A percentile compares a stretch with the other conserved stretches of the same genome.
phyloP scores from a whole-genome alignment of 1,284 basidiomycete genomes.

The Tremellales sp. region DNA sequence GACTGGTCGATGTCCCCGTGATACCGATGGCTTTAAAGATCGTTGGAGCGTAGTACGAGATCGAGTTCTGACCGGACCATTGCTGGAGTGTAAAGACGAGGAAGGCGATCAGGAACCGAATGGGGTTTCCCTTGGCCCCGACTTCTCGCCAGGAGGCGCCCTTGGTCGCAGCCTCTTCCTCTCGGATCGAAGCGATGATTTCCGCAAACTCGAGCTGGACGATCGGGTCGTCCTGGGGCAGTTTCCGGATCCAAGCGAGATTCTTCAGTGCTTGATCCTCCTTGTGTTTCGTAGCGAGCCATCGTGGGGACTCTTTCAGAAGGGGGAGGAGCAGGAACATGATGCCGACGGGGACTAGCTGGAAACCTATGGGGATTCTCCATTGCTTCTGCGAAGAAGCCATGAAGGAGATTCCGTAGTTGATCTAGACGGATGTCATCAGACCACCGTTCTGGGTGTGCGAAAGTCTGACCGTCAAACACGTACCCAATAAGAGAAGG shows the following conservation, averaged over 20 bases:
- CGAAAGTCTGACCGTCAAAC: too few relatives aligned
- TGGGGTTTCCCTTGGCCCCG: slow-evolving; percentile 67
- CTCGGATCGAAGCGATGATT: slow-evolving; percentile 55
- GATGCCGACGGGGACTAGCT: slow-evolving; percentile 65
- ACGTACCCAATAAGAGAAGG: slow-evolving; percentile 33
- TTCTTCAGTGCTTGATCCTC: slow-evolving; percentile 55
- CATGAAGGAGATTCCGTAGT: slow-evolving; percentile 39
- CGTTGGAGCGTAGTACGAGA: slow-evolving; percentile 70
- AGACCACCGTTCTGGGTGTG: slow-evolving; percentile 5
- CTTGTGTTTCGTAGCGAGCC: slow-evolving; percentile 57
- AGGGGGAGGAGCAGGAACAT: slow-evolving; percentile 70
- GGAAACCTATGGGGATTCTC: slow-evolving; percentile 45
- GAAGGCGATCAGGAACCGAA: slow-evolving; percentile 63
- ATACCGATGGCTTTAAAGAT: slow-evolving; percentile 56
- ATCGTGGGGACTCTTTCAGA: slow-evolving; percentile 54
- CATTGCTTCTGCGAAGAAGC: slow-evolving; percentile 29
- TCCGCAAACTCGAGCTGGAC: slow-evolving; percentile 57
- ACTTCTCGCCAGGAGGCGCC: slow-evolving; percentile 55
- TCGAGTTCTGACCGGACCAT: slow-evolving; percentile 60
- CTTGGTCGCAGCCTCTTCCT: slow-evolving; percentile 46
- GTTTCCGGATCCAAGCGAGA: slow-evolving; percentile 59
- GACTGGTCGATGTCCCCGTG: slow-evolving; percentile 53
- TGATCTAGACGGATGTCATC: slow-evolving; percentile 29
- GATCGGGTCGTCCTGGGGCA: slow-evolving; percentile 51
- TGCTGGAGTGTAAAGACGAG: slow-evolving; percentile 61